Evolutionary conservation across 2,329 filamentous ascomycete genomes (phyloP), one percentile per base, ranked within the genome.

Genomic region (Phoma sp.): DNA sequence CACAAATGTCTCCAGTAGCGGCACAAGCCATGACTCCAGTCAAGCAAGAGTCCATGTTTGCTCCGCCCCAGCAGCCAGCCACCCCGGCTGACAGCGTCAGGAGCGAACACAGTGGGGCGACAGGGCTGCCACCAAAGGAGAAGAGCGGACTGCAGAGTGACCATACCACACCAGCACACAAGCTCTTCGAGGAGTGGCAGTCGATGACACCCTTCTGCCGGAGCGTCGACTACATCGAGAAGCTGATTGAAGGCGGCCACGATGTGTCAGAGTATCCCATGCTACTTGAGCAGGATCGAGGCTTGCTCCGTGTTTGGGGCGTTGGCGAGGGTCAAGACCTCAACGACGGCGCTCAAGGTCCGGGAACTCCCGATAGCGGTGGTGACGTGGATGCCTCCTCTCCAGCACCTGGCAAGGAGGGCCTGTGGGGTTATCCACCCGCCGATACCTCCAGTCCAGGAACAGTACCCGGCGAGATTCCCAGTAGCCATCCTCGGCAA

Each of bases 101-200:
- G 45, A 72, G 67, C 13, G 65, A 68, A 21, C 61, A 61, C 33
- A 68, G 67, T 25, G 63, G 59, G 35, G 38, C 46, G 5, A 60
- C 58, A 9, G 63, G 58, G 17, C 51, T 48, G 2, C 45, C 48
- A 22, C 54, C 60, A 6, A 66, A 70, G 43, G 68, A 72, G 21
- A 70, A 63, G 43, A 61, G 50, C 8, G 71, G 70, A n/a, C 90
- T 96, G 51, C 90, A 92, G 0, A 85, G 88, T 25, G 91, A 96
- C 63, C 94, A 98, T 69, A 96, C 91, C 0, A 97, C 93, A 0
- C 86, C 92, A n/a, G 92, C 92, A 1, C 91, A 95, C 45, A 85
- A 92, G 59, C 80, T 98, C 17, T 78, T 98, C 77, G 81, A 70
- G 77, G 82, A 58, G 71, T 97, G 69, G 86, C 91, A 31, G 51